Evolutionary conservation across 805 yeast species (phyloP).

Genomic region (Isabelozyma pseudorhagii): DNA sequence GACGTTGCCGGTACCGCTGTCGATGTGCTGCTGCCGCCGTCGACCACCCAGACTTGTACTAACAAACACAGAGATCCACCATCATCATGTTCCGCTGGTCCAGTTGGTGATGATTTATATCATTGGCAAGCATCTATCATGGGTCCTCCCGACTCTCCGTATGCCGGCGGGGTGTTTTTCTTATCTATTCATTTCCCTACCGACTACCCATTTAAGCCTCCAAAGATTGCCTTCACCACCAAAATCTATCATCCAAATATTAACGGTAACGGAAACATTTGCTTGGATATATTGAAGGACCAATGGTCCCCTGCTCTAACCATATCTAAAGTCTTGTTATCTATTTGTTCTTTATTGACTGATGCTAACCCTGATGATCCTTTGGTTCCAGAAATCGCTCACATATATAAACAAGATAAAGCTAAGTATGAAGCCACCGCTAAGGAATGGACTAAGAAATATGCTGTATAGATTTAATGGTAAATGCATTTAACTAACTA

Average conservation of each 20-base stretch:
- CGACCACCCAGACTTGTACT: slow-evolving; percentile 1
- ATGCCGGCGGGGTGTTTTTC: slow-evolving; percentile 91
- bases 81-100: slow-evolving; percentile 98
- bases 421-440: slow-evolving; percentile 95
- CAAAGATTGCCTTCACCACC: slow-evolving; percentile 84
- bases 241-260: slow-evolving; percentile 97
- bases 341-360: slow-evolving; percentile 92
- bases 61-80: slow-evolving; percentile 81
- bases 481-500: not conserved
- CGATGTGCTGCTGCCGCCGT: not conserved
- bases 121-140: slow-evolving; percentile 99
- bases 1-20: not conserved
- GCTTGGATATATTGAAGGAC: slow-evolving; percentile 94
- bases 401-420: slow-evolving; percentile 90
- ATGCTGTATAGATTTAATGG: slow-evolving; percentile 63
- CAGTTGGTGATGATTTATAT: slow-evolving; percentile 94
- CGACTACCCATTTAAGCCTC: slow-evolving; percentile 98
- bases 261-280: slow-evolving; percentile 92
- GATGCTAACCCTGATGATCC: slow-evolving; percentile 99
- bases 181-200: slow-evolving; percentile 97
- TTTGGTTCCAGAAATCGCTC: slow-evolving; percentile 96
- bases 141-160: slow-evolving; percentile 96
- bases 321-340: slow-evolving; percentile 88
- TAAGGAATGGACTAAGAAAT: slow-evolving; percentile 97
- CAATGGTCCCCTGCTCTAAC: slow-evolving; percentile 99